Evolutionary conservation across 768 basidiomycete genomes (phyloP).

Genomic region (Suillus tomentosus): DNA sequence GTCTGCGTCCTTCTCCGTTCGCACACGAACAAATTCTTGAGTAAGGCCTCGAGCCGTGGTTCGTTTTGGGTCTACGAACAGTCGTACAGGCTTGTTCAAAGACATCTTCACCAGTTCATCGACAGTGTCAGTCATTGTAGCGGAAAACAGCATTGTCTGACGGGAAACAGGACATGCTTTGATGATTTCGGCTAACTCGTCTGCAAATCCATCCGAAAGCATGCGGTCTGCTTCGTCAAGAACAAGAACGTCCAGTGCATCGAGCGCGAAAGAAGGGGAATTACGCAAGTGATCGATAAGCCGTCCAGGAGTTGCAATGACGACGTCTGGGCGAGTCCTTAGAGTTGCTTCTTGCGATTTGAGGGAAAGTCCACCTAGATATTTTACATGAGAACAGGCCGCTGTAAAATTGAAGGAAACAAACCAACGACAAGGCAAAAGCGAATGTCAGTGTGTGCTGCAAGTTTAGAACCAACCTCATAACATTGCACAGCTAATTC

Average conservation of each 20-base stretch:
- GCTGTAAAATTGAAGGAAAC: slow-evolving; percentile 4
- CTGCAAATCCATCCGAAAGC: slow-evolving; percentile 93
- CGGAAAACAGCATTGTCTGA: slow-evolving; percentile 98
- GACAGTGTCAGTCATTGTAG: slow-evolving; percentile 97
- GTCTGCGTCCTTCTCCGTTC: slow-evolving; percentile 75
- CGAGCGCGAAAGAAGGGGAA: slow-evolving; percentile 89
- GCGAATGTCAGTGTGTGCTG: slow-evolving; percentile 84
- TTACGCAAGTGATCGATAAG: slow-evolving; percentile 97
- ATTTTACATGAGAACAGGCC: slow-evolving; percentile 15
- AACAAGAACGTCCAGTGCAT: slow-evolving; percentile 89
- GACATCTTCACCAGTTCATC: slow-evolving; percentile 93
- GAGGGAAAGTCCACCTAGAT: slow-evolving; percentile 84
- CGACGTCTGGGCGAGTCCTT: slow-evolving; percentile 86
- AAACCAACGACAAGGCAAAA: slow-evolving; percentile 91
- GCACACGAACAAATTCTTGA: slow-evolving; percentile 94
- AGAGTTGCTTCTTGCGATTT: slow-evolving; percentile 89
- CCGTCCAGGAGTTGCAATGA: slow-evolving; percentile 97
- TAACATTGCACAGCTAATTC: slow-evolving; percentile 96
- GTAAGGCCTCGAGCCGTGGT: slow-evolving; percentile 82
- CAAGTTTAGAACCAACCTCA: slow-evolving; percentile 85
- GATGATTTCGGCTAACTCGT: slow-evolving; percentile 93
- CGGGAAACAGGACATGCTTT: slow-evolving; percentile 83
- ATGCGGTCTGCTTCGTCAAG: slow-evolving; percentile 98
- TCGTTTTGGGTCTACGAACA: slow-evolving; percentile 95
- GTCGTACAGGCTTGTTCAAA: slow-evolving; percentile 86